A percentile compares a stretch with the other conserved stretches of the same genome.
phyloP scores from a whole-genome alignment of 1,284 basidiomycete species.

The Naganishia albida region DNA sequence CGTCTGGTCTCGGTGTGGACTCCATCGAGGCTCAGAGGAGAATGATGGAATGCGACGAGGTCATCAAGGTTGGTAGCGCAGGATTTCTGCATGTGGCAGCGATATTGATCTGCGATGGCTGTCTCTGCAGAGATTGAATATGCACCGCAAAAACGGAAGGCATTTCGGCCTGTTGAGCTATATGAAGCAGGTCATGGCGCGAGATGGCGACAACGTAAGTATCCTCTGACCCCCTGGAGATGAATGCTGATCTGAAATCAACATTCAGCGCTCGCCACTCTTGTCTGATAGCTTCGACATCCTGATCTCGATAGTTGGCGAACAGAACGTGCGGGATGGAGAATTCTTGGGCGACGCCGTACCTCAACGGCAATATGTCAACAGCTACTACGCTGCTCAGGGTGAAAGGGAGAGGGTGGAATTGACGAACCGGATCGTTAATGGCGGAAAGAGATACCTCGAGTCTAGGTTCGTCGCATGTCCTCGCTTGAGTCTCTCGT shows the following conservation, averaged over 20 bases:
- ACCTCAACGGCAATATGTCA: conserved; percentile 54
- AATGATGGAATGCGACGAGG: conserved; percentile 91
- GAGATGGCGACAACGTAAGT: conserved; percentile 42
- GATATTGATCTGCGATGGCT: background rate
- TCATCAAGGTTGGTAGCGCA: conserved; percentile 71
- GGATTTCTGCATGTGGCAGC: background rate
- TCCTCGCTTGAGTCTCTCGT: background rate
- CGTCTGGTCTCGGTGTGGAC: conserved; percentile 53
- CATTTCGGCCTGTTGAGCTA: conserved; percentile 34
- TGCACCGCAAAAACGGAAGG: conserved; percentile 28
- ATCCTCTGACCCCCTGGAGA: conserved; percentile 38
- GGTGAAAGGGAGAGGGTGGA: conserved; percentile 36
- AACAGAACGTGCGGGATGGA: conserved; percentile 41
- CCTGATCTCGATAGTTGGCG: conserved; percentile 55
- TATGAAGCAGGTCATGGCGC: conserved; percentile 27
- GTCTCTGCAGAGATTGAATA: conserved; percentile 45
- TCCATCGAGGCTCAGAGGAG: conserved; percentile 77
- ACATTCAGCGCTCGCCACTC: conserved; percentile 28
- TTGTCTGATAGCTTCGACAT: conserved; percentile 51
- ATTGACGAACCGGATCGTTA: conserved; percentile 40
- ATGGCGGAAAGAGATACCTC: conserved; percentile 56
- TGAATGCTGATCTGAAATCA: conserved; percentile 12
- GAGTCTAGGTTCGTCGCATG: conserved; percentile 59
- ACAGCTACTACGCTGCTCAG: conserved; percentile 52
- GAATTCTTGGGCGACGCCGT: conserved; percentile 47